These are phyloP conservation scores for Exophiala xenobiotica DNA, from an alignment of 2,329 filamentous ascomycete species.

Conservation along the genomic window DNA sequence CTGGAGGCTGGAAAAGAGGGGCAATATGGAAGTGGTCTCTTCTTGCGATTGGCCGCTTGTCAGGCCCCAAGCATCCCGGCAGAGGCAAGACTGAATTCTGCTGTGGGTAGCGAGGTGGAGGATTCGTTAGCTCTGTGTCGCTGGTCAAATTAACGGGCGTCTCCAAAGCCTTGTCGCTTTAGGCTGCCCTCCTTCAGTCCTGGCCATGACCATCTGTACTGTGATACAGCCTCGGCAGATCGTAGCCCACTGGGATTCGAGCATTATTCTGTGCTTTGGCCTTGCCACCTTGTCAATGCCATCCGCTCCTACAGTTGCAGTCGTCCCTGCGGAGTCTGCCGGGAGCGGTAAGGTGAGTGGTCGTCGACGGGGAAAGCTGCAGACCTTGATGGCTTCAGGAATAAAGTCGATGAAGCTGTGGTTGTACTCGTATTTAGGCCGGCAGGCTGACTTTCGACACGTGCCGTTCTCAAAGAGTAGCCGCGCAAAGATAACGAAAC, in stretches of 20 bases:
- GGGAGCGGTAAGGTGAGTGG: constrained; percentile 13
- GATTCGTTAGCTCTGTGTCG: constrained; percentile 2
- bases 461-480: no score
- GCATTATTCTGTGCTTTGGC: constrained; percentile 5
- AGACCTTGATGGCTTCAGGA: no score
- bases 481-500: constrained; percentile 2
- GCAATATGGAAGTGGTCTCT: neutral
- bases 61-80: neutral
- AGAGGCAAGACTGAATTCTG: neutral
- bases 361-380: no score
- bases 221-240: constrained; percentile 30
- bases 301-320: neutral
- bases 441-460: no score
- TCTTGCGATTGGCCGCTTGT: neutral
- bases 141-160: constrained; percentile 5
- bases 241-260: constrained; percentile 13
- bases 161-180: constrained; percentile 23
- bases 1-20: neutral
- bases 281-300: constrained; percentile 14
- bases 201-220: constrained; percentile 10
- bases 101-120: constrained; percentile 3
- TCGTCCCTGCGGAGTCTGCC: neutral
- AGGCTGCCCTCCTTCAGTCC: constrained; percentile 12
- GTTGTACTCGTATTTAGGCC: no score
- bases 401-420: neutral